Percentiles rank a stretch among this genome's conserved stretches.
phyloP scores from a whole-genome alignment of 306 rosid genomes.

The Albizia julibrissin region DNA sequence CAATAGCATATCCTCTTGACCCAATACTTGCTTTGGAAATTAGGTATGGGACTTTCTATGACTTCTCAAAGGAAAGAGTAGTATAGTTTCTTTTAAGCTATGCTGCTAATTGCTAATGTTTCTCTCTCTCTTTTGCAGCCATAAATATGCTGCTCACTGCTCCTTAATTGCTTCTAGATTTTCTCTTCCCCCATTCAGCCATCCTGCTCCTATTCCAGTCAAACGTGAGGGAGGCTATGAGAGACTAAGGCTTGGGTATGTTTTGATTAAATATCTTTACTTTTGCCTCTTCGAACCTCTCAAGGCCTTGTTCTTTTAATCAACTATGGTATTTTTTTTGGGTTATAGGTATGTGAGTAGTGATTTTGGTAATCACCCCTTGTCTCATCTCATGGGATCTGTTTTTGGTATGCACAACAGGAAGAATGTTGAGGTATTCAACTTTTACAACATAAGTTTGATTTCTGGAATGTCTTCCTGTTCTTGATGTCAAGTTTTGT shows the following conservation, averaged over 20 bases:
- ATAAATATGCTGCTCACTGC: slow-evolving; percentile 77
- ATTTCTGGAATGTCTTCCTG: not conserved
- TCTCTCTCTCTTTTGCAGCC: slow-evolving; percentile 36
- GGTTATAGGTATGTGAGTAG: slow-evolving; percentile 54
- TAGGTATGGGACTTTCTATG: slow-evolving; percentile 51
- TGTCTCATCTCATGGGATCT: slow-evolving; percentile 83
- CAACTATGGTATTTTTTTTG: slow-evolving; percentile 5
- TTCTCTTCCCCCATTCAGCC: slow-evolving; percentile 60
- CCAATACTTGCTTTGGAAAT: slow-evolving; percentile 92
- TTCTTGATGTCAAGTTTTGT: not conserved
- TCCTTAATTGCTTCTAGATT: slow-evolving; percentile 73
- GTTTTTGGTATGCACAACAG: slow-evolving; percentile 75
- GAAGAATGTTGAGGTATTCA: slow-evolving; percentile 65
- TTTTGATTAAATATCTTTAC: not conserved
- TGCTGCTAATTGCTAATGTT: not conserved
- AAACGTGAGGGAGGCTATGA: slow-evolving; percentile 65
- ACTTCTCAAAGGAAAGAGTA: not conserved
- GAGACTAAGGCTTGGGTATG: slow-evolving; percentile 91
- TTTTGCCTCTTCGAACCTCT: not conserved
- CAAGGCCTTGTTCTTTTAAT: slow-evolving; percentile 34
- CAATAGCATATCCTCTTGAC: slow-evolving; percentile 97
- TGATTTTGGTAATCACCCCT: slow-evolving; percentile 54
- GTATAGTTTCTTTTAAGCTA: not conserved
- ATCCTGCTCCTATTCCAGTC: slow-evolving; percentile 48
- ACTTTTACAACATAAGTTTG: not conserved